Evolutionary conservation across 108 stramenopile genomes (phyloP).

Genomic region (Aurantiochytrium sp.): DNA sequence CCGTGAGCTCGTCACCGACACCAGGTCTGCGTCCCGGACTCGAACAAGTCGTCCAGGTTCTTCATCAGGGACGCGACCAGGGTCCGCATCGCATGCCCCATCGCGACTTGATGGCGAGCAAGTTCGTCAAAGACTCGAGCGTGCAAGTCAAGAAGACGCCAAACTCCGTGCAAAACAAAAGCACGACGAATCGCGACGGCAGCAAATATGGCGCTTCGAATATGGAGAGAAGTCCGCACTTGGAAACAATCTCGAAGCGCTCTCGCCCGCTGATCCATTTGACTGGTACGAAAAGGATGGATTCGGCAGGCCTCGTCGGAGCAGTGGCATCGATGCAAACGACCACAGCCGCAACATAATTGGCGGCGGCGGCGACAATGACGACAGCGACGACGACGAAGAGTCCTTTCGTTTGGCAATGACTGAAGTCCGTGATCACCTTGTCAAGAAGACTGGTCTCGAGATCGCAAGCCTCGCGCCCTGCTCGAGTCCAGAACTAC

Average conservation of each 20-base stretch:
- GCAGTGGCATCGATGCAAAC: no score
- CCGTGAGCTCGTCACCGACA: not conserved
- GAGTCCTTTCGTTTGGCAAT: not conserved
- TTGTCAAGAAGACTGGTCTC: not conserved
- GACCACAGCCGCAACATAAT: not conserved
- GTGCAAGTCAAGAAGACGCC: not conserved
- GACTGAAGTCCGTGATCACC: not conserved
- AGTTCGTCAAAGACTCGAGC: not conserved
- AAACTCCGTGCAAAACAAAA: not conserved
- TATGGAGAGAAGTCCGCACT: not conserved
- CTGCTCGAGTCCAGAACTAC: no score
- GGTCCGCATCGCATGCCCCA: no score
- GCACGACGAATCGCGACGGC: not conserved
- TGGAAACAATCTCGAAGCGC: no score
- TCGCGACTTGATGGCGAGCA: not conserved
- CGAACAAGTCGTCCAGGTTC: no score
- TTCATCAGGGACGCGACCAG: no score
- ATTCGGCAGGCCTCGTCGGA: no score
- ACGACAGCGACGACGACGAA: not conserved
- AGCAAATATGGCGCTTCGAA: not conserved
- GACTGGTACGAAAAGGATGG: not conserved
- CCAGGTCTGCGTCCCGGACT: no score
- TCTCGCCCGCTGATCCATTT: not conserved
- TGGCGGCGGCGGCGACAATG: not conserved
- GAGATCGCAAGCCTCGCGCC: not conserved